A percentile compares a stretch with the other conserved stretches of the same genome.
phyloP scores from a whole-genome alignment of 495 filamentous ascomycete genomes.

The Patellaria atrata region DNA sequence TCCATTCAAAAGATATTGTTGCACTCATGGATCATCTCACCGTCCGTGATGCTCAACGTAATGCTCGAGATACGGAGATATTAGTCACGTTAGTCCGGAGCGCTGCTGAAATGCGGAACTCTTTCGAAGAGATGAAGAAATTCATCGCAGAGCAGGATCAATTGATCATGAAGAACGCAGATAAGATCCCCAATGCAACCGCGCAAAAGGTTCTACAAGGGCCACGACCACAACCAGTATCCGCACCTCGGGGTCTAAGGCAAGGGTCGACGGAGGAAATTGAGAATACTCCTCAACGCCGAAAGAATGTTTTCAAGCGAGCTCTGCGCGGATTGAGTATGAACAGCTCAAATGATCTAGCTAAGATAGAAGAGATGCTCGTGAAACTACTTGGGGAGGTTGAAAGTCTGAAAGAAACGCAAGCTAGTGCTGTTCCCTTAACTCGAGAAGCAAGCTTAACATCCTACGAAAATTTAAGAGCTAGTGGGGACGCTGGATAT shows the following conservation, averaged over 20 bases:
- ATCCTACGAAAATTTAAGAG: constrained; percentile 42
- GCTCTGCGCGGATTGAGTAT: constrained; percentile 78
- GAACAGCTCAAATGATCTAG: constrained; percentile 74
- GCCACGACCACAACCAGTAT: constrained; percentile 68
- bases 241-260: constrained; percentile 40
- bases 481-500: constrained; percentile 47
- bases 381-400: constrained; percentile 84
- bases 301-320: constrained; percentile 76
- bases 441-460: constrained; percentile 24
- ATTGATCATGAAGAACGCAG: constrained; percentile 64
- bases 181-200: constrained; percentile 72
- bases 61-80: constrained; percentile 93
- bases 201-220: constrained; percentile 70
- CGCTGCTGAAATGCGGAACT: constrained; percentile 93
- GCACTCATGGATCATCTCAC: constrained; percentile 98
- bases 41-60: constrained; percentile 91
- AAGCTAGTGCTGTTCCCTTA: too few species aligned
- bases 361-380: constrained; percentile 90
- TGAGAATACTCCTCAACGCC: constrained; percentile 66
- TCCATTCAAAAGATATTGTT: constrained; percentile 94
- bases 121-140: constrained; percentile 91
- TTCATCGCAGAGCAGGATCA: constrained; percentile 78
- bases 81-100: constrained; percentile 85
- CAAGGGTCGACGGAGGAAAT: constrained; percentile 44
- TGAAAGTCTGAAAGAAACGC: constrained; percentile 61